phyloP scores from a whole-genome alignment of 768 basidiomycete species.

The Boletus bicolor region DNA sequence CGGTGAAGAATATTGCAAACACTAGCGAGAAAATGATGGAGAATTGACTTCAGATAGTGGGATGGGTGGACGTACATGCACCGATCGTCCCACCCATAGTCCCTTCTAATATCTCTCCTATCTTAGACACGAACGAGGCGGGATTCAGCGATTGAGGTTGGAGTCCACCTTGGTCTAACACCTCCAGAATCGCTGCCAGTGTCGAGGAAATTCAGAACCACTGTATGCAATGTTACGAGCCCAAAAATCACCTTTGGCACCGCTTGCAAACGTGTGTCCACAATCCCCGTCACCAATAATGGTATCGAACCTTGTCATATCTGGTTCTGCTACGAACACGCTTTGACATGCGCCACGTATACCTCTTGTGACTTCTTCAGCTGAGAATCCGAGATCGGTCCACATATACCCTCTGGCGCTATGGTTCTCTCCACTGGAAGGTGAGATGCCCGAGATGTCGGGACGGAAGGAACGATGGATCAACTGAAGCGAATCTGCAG shows the following conservation, averaged over 20 bases:
- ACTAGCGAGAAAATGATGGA: conserved; percentile 24
- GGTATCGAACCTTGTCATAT: conserved; percentile 58
- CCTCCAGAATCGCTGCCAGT: conserved; percentile 31
- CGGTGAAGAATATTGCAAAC: conserved; percentile 44
- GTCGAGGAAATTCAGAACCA: not conserved
- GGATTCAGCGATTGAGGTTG: conserved; percentile 13
- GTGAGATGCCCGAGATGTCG: not conserved
- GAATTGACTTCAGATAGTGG: not conserved
- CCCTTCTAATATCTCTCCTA: conserved; percentile 46
- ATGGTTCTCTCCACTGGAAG: not conserved
- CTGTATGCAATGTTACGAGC: not conserved
- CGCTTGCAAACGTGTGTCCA: conserved; percentile 54
- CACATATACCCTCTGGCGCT: not conserved
- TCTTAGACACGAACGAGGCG: conserved; percentile 22
- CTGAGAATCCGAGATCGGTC: conserved; percentile 10
- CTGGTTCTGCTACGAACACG: conserved; percentile 45
- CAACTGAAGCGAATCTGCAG: not conserved
- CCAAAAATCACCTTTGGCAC: conserved; percentile 35
- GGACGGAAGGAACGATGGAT: conserved; percentile 3
- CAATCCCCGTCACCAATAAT: conserved; percentile 64
- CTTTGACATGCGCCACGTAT: conserved; percentile 35
- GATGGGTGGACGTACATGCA: conserved; percentile 38
- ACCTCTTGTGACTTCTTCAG: conserved; percentile 7
- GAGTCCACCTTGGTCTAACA: conserved; percentile 30
- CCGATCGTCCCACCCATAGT: conserved; percentile 56